Evolutionary conservation across 345 rosid species (phyloP), one percentile per base, ranked within the genome.

Genomic region (Lepidium sativum): DNA sequence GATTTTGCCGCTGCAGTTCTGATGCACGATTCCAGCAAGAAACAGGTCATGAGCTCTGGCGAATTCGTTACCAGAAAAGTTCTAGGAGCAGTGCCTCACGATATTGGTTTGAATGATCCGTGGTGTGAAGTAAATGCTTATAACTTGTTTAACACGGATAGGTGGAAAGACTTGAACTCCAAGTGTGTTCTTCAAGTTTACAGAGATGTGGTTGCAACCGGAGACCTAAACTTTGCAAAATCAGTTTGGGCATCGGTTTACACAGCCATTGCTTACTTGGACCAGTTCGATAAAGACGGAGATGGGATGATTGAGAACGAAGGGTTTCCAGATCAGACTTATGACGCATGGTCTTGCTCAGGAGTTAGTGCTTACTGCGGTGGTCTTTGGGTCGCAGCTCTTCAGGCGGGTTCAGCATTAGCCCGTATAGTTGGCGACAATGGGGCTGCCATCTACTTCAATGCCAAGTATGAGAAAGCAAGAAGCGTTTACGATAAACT

Each of bases 241-340:
- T 79, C 79, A 27, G 92, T 88, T 16, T 88, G 96, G 92, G 89
- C 89, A 0, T 81, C 96, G 0, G 92, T 88, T 44, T 84, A 86
- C 72, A 57, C 79, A 3, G 89, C 92, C 6, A 77, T 88, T 23
- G 92, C 87, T 45, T 88, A 72, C 70, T 78, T 88, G 84, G 96
- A 88, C 64, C 96, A 88, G 74, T 85, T 88, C 54, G 96, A 88
- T 69, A 86, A 76, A 59, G 89, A 88, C 18, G 81, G 85, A 31
- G 96, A 88, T 7, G 96, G 92, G 6, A 84, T 88, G 92, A 83
- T 88, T 6, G 92, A 88, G 80, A 88, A 88, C 12, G 88, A 86
- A 68, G 92, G 96, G 40, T 86, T 84, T 67, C 96, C 92, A 8
- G 92, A 88, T 76, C 96, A 86, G 73, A 88, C 96, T 2, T 88